Evolutionary conservation across 208 protist genomes (phyloP).

Genomic region (Crithidia thermophila): DNA sequence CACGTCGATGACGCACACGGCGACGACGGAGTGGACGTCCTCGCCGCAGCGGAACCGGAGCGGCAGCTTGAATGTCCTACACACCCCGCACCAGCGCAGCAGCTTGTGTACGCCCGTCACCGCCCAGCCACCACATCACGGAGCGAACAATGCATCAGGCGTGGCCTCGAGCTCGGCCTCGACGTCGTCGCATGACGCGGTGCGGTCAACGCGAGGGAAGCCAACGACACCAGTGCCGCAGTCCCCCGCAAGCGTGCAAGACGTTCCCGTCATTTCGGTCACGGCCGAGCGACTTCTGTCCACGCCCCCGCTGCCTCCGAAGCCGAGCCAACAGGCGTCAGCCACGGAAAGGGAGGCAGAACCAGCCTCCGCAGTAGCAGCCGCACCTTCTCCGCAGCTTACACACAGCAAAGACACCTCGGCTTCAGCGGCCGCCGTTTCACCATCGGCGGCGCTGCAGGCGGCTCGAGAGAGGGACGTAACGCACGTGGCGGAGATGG

Average conservation of each 20-base stretch:
- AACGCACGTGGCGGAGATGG: not conserved
- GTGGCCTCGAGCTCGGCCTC: not conserved
- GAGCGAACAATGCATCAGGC: not conserved
- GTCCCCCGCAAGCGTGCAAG: no score
- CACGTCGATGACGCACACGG: not conserved
- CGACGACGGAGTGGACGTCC: not conserved
- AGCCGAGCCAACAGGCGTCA: no score
- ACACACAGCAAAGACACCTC: not conserved
- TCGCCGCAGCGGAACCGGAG: not conserved
- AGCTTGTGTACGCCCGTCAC: conserved; percentile 1
- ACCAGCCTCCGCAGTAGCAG: no score
- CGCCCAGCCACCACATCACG: not conserved
- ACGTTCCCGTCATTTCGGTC: no score
- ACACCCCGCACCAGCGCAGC: not conserved
- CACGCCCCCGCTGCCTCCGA: no score
- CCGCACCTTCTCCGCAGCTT: no score
- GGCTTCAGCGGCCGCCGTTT: not conserved
- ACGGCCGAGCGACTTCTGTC: no score
- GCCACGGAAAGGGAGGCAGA: no score
- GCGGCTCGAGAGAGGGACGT: not conserved
- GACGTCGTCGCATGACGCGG: no score
- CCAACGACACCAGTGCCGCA: no score
- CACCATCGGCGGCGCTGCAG: not conserved
- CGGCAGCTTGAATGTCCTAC: not conserved
- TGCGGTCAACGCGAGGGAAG: no score